Evolutionary conservation across 2,329 filamentous ascomycete species (phyloP), one percentile per base, ranked within the genome.

Genomic region (Colletotrichum caudatum): DNA sequence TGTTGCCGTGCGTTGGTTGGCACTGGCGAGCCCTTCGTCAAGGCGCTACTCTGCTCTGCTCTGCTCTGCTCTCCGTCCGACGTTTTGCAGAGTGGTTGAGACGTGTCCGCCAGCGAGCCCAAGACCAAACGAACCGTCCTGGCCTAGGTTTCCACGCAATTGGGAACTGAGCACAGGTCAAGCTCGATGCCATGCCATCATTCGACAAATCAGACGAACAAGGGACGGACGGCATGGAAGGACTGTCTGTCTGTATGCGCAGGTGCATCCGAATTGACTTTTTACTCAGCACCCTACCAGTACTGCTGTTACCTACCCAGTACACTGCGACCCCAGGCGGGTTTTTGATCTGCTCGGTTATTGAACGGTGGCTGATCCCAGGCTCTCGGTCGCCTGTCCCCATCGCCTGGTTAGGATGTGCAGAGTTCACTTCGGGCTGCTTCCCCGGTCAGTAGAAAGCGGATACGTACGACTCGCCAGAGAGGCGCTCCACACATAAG

Each of bases 401-500:
- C 26, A 37, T n/a, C 0, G 33, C 33, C 29, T 37, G 53, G 53
- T 63, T 35, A 48, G 64, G 37, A 59, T 63, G 9, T 33, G 20
- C 39, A 26, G 39, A 64, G 37, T 29, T 53, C 65, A 44, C 41
- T 39, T 60, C 48, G 58, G 65, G 60, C 54, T 26, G 53, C 65
- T 69, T 69, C 69, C 69, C 65, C 69, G 26, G 44, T 57, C 50
- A 70, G 54, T 64, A 60, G 53, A 44, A 67, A 48, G 35, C 61
- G 35, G 23, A 54, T 8, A 20, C 50, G 50, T 8, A 20, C 50
- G 50, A 53, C 6, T 53, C 41, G 37, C 9, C 39, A 23, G 12
- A 11, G 33, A 14, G 62, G 57, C 46, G 58, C 20, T 51, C 33
- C 59, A 62, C 44, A 35, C 20, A n/a, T 56, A 18, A 54, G 37